A percentile compares a stretch with the other conserved stretches of the same genome.
These are phyloP conservation scores for Verticillium isaacii DNA, from an alignment of 2,329 filamentous ascomycete species.

Conservation along the genomic window DNA sequence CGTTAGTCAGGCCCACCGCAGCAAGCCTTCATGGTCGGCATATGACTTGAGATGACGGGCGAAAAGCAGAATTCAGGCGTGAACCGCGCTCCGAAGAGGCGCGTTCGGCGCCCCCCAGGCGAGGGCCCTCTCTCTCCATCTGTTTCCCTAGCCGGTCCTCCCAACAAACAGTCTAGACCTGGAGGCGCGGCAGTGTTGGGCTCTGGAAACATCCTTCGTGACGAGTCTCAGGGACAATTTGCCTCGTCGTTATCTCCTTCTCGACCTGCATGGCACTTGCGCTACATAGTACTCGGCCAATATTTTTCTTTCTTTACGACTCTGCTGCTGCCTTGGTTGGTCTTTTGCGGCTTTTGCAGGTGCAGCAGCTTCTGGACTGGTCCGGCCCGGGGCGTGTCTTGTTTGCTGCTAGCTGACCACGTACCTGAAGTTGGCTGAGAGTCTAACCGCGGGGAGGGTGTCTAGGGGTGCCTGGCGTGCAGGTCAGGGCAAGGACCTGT, in stretches of 20 bases:
- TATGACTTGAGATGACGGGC: not conserved
- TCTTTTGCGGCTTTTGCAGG: not conserved
- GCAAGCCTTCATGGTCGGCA: not conserved
- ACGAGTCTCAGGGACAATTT: not conserved
- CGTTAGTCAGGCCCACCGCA: not conserved
- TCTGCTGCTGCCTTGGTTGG: not conserved
- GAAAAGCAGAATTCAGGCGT: not conserved
- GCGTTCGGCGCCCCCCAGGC: not conserved
- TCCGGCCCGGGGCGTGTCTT: not conserved
- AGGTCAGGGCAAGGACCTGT: not conserved
- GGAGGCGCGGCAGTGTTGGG: not conserved
- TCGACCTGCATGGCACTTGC: not conserved
- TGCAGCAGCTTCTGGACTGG: not conserved
- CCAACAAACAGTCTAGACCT: not conserved
- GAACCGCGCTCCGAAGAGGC: not conserved
- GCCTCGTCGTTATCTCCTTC: not conserved
- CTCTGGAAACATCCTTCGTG: not conserved
- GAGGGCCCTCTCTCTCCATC: not conserved
- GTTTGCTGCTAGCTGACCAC: not conserved
- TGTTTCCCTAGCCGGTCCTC: not conserved
- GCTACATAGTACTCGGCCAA: not conserved
- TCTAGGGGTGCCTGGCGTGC: not conserved
- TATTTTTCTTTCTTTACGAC: too few species aligned
- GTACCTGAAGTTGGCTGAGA: not conserved
- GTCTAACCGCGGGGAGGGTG: not conserved